phyloP scores from a whole-genome alignment of 108 stramenopile genomes.

The Mayamaea pseudoterrestris region DNA sequence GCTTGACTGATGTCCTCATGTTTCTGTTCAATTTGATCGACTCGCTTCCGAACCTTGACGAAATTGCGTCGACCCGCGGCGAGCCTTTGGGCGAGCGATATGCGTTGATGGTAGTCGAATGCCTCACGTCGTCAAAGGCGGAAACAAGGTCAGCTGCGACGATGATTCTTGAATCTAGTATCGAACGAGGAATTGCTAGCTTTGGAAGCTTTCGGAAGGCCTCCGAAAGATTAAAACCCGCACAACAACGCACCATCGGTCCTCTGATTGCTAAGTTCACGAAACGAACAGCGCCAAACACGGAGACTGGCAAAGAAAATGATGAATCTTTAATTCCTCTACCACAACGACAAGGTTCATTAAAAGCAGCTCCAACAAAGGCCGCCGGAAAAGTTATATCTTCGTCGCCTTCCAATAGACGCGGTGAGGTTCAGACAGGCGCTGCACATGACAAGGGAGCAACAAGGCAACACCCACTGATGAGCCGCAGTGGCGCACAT shows the following conservation, averaged over 20 bases:
- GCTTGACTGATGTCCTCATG: slow-evolving; percentile 52
- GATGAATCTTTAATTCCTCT: too few relatives aligned
- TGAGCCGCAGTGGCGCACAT: too few relatives aligned
- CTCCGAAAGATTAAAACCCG: slow-evolving; percentile 49
- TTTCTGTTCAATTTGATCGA: slow-evolving; percentile 25
- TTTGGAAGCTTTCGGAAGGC: slow-evolving; percentile 25
- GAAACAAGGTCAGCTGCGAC: slow-evolving; percentile 66
- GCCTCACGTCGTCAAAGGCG: slow-evolving; percentile 61
- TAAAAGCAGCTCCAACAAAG: too few relatives aligned
- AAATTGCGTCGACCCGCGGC: slow-evolving; percentile 18
- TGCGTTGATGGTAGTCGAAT: slow-evolving; percentile 39
- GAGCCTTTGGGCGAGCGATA: slow-evolving; percentile 26
- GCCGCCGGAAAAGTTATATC: too few relatives aligned
- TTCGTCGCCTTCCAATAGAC: too few relatives aligned
- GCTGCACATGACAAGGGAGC: too few relatives aligned
- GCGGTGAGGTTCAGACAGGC: too few relatives aligned
- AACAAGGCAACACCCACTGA: too few relatives aligned
- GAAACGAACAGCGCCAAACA: background rate
- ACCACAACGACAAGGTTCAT: too few relatives aligned
- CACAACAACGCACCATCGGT: slow-evolving; percentile 61
- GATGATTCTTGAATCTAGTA: slow-evolving; percentile 23
- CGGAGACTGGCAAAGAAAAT: background rate
- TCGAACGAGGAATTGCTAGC: slow-evolving; percentile 26
- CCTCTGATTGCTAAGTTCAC: slow-evolving; percentile 44
- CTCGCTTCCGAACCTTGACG: slow-evolving; percentile 24